A percentile compares a stretch with the other conserved stretches of the same genome.
Conservation (phyloP, 441 rosid genomes). For the Omphalea diandra region DNA sequence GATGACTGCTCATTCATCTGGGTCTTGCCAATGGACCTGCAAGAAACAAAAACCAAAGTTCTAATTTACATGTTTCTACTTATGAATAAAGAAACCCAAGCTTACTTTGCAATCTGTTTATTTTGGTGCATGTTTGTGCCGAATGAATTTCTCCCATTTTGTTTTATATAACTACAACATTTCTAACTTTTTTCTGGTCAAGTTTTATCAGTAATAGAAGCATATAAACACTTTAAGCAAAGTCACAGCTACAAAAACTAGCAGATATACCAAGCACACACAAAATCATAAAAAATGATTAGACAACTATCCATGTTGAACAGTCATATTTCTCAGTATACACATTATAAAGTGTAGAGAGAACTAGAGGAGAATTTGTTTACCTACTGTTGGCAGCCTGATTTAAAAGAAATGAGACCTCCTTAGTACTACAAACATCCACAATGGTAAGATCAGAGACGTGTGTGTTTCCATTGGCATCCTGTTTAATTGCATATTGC, state of each 20-base stretch:
- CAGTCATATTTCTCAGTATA: not conserved
- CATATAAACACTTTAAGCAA: not conserved
- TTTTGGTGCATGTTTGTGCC: not conserved
- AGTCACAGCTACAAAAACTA: not conserved
- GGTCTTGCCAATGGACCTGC: slow-evolving; percentile 95
- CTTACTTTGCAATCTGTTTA: not conserved
- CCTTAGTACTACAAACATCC: slow-evolving; percentile 70
- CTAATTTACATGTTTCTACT: not conserved
- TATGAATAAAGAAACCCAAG: not conserved
- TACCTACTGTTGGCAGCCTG: slow-evolving; percentile 95
- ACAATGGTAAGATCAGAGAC: slow-evolving; percentile 86
- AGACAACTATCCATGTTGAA: not conserved
- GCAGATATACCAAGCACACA: not conserved
- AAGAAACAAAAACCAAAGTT: not conserved
- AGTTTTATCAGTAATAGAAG: not conserved
- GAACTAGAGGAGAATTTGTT: not conserved
- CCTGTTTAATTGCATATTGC: slow-evolving; percentile 84
- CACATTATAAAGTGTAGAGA: not conserved
- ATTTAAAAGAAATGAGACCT: slow-evolving; percentile 71
- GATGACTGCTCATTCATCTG: slow-evolving; percentile 98
- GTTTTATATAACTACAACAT: not conserved
- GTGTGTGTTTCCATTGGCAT: slow-evolving; percentile 69
- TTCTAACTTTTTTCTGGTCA: not conserved
- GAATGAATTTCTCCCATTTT: not conserved
- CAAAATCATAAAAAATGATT: not conserved